Evolutionary conservation across 768 basidiomycete species (phyloP).

Genomic region (Brasilioporus rufonigricans): DNA sequence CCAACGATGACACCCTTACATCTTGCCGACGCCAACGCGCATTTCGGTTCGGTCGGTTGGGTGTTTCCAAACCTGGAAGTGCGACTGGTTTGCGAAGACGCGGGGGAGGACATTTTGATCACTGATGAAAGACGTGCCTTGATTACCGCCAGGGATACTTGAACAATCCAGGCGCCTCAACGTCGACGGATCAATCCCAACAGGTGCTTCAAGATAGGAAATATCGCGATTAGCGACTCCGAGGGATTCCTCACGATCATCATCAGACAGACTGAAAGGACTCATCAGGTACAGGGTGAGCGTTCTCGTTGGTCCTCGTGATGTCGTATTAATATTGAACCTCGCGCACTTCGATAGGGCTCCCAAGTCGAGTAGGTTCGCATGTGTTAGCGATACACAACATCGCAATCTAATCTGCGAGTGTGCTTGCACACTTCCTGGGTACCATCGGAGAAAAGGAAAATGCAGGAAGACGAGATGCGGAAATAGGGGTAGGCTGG

Average conservation of each 20-base stretch:
- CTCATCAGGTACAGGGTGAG: constrained; percentile 70
- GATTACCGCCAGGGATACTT: constrained; percentile 58
- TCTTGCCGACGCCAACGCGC: constrained; percentile 39
- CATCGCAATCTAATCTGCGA: no score
- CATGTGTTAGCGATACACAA: accelerated
- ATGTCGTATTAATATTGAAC: not conserved
- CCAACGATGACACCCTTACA: constrained; percentile 64
- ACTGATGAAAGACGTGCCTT: not conserved
- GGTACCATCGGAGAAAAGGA: no score
- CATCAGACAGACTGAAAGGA: constrained; percentile 71
- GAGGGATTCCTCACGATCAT: constrained; percentile 78
- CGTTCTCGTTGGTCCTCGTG: no score
- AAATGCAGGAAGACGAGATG: no score
- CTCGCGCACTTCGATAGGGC: constrained; percentile 39
- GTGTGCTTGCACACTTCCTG: no score
- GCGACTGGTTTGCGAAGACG: constrained; percentile 64
- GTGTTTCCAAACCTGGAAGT: constrained; percentile 77
- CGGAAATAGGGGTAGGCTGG: no score
- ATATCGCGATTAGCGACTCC: constrained; percentile 63
- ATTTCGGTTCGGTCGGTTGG: constrained; percentile 64
- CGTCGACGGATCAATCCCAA: constrained; percentile 64
- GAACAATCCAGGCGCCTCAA: constrained; percentile 68
- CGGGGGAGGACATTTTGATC: constrained; percentile 39
- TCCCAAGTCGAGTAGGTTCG: constrained; percentile 57
- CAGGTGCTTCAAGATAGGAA: constrained; percentile 89